Evolutionary conservation across 495 filamentous ascomycete genomes (phyloP).

Genomic region (Letharia lupina): DNA sequence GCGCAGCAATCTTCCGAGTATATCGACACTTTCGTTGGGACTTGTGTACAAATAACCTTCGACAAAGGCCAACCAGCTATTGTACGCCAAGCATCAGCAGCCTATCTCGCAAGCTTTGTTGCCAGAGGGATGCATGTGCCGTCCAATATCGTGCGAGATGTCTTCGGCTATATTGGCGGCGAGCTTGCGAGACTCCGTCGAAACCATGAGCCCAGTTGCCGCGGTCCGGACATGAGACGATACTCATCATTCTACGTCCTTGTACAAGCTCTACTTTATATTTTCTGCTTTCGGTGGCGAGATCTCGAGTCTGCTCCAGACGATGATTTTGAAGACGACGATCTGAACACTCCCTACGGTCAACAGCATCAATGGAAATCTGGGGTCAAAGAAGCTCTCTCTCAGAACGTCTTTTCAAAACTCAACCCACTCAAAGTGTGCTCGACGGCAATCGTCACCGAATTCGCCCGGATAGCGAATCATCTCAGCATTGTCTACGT

Average conservation of each 20-base stretch:
- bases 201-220: constrained; percentile 57
- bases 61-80: constrained; percentile 54
- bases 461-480: constrained; percentile 80
- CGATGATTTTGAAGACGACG: constrained; percentile 42
- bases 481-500: constrained; percentile 82
- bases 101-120: constrained; percentile 92
- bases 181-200: constrained; percentile 61
- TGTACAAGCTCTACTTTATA: constrained; percentile 82
- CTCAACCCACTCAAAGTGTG: constrained; percentile 96
- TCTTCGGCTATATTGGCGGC: constrained; percentile 64
- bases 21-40: constrained; percentile 71
- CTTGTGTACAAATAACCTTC: constrained; percentile 61
- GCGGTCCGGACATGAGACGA: constrained; percentile 72
- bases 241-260: constrained; percentile 82
- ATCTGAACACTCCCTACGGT: constrained; percentile 46
- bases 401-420: constrained; percentile 67
- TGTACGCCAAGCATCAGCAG: constrained; percentile 70
- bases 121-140: constrained; percentile 75
- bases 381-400: constrained; percentile 61
- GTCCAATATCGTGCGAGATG: constrained; percentile 61
- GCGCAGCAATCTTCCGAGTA: constrained; percentile 66
- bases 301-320: constrained; percentile 62
- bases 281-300: constrained; percentile 97
- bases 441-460: constrained; percentile 79
- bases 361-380: constrained; percentile 66